phyloP scores from a whole-genome alignment of 495 filamentous ascomycete genomes.

The Tricharina praecox region DNA sequence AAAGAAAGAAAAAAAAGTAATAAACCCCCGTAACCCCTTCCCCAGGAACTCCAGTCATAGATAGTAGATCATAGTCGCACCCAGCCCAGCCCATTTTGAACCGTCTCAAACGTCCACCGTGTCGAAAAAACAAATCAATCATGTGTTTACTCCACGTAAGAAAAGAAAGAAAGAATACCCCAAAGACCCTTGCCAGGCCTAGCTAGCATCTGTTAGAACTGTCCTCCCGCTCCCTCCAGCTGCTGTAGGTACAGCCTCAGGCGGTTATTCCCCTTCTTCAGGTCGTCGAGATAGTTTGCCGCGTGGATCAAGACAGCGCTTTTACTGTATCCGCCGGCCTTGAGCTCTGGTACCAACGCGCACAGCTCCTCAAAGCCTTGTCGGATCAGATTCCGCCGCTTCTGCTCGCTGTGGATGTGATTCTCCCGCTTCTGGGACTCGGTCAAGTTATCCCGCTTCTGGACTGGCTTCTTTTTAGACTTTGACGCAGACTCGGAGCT shows the following conservation, averaged over 20 bases:
- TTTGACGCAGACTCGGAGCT: slow-evolving; percentile 17
- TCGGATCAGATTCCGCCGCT: slow-evolving; percentile 61
- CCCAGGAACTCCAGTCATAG: not conserved
- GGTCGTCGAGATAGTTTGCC: slow-evolving; percentile 53
- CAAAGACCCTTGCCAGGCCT: not conserved
- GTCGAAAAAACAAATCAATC: not conserved
- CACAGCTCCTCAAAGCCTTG: slow-evolving; percentile 58
- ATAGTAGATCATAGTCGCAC: not conserved
- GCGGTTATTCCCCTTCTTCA: slow-evolving; percentile 45
- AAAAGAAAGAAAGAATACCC: not conserved
- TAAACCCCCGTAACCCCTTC: not conserved
- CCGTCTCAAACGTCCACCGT: not conserved
- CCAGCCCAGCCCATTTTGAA: not conserved
- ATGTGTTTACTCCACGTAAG: not conserved
- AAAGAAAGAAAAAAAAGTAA: slow-evolving; percentile 4
- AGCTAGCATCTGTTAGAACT: not conserved
- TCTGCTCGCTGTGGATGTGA: slow-evolving; percentile 79
- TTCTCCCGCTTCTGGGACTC: slow-evolving; percentile 75
- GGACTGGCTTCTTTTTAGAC: slow-evolving; percentile 22
- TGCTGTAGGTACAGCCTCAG: slow-evolving; percentile 21
- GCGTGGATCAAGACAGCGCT: slow-evolving; percentile 55
- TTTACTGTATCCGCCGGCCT: slow-evolving; percentile 57
- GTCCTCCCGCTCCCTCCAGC: slow-evolving; percentile 14
- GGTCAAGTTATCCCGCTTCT: slow-evolving; percentile 56
- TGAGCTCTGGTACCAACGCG: slow-evolving; percentile 52